Base-by-base conservation (phyloP, 495 filamentous ascomycete genomes). In the Penicillium chermesinum region DNA sequence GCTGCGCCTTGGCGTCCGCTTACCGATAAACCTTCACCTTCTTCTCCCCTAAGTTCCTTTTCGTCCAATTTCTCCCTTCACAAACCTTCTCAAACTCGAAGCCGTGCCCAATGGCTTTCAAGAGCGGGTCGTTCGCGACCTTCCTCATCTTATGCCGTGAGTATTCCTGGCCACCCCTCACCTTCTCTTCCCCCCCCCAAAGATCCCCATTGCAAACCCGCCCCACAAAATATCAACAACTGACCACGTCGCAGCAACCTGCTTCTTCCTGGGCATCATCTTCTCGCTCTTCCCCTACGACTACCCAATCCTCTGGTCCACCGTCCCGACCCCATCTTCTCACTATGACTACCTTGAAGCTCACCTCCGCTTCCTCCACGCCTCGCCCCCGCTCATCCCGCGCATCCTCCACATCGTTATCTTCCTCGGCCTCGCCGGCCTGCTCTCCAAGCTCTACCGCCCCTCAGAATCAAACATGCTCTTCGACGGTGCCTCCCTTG, bases 231-330 rank as follows among this genome's bases (percentile, higher is more conserved):
- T 36, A 46, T 19, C 16, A 57, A 15, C 14, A 13, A 52, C 46
- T 34, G 39, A 49, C 44, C 33, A 40, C 43, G 48, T 15, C 13
- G 18, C 64, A 93, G 88, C 90, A 50, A 88, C 85, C 22, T 91
- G 84, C 63, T 98, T 98, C 81, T 93, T 95, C 82, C 85, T 98
- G 48, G 93, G 93, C 57, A 93, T 97, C 63, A 85, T 98, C 70
- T 98, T 97, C 84, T 88, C 89, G 64, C 80, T 84, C 56, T 94
- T 96, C 72, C 89, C 94, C 49, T 97, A 96, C 77, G 93, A 98
- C 80, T 96, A 91, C 76, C 88, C 91, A 41, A 85, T 96, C 49
- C 88, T 98, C 30, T 98, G 93, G 93, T 85, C 87, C 25, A 78
- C 81, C 5, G 72, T 74, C 38, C 74, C 78, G 0, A 80, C 85